Conservation (phyloP, 306 rosid species). For the Albizia julibrissin region DNA sequence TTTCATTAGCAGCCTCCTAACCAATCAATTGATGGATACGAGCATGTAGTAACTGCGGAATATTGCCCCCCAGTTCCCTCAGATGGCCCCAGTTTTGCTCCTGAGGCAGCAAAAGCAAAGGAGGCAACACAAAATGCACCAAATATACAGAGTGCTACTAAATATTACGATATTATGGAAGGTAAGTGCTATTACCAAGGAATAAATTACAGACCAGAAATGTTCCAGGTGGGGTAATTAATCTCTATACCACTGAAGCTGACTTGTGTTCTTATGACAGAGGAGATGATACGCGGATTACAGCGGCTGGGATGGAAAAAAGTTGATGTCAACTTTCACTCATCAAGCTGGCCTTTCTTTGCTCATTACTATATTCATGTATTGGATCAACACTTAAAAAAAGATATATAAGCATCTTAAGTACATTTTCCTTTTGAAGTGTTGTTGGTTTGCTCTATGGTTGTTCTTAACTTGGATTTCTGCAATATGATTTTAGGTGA, state of each 20-base stretch:
- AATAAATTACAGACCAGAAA: constrained; percentile 22
- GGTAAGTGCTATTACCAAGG: constrained; percentile 44
- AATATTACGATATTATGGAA: constrained; percentile 87
- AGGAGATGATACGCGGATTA: constrained; percentile 82
- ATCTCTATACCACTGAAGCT: constrained; percentile 14
- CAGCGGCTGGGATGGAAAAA: constrained; percentile 92
- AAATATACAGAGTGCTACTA: constrained; percentile 54
- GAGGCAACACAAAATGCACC: constrained; percentile 80
- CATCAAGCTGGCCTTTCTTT: constrained; percentile 83
- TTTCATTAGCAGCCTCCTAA: constrained; percentile 66
- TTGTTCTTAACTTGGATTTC: constrained; percentile 22
- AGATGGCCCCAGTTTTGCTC: constrained; percentile 74
- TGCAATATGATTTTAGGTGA: constrained; percentile 62
- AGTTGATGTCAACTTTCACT: constrained; percentile 91
- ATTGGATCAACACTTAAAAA: neutral
- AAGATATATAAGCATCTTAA: neutral
- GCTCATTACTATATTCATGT: constrained; percentile 98
- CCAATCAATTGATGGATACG: constrained; percentile 81
- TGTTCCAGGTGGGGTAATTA: neutral
- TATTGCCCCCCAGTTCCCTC: constrained; percentile 74
- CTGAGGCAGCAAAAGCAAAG: constrained; percentile 82
- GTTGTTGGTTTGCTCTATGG: neutral
- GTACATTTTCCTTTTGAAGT: neutral
- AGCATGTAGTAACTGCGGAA: constrained; percentile 85
- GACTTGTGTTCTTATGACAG: constrained; percentile 48